A percentile compares a stretch with the other conserved stretches of the same genome.
Evolutionary conservation across 2,329 filamentous ascomycete genomes (phyloP).

Genomic region (Cladosporium oxysporum): DNA sequence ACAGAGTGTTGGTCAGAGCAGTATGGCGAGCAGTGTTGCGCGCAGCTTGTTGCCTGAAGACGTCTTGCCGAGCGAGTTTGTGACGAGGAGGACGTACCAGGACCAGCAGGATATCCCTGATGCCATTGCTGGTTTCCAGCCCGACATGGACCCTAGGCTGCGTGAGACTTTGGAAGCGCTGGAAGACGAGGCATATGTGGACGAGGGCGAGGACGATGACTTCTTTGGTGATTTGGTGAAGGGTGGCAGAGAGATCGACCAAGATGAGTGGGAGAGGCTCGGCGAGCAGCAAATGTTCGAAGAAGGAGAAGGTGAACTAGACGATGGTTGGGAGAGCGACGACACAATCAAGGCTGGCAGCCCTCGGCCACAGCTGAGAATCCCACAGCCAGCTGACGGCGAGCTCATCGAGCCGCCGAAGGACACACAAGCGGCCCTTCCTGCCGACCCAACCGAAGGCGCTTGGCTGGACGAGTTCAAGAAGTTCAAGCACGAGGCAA

Average conservation of each 20-base stretch:
- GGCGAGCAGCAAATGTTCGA: conserved; percentile 37
- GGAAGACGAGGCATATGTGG: conserved; percentile 94
- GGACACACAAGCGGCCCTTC: conserved; percentile 37
- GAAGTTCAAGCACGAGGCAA: conserved; percentile 80
- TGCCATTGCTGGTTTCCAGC: conserved; percentile 88
- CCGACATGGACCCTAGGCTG: conserved; percentile 93
- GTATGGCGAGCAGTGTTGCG: conserved; percentile 40
- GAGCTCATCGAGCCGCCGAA: conserved; percentile 41
- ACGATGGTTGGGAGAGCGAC: conserved; percentile 94
- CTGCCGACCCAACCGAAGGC: conserved; percentile 55
- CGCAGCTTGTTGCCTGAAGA: conserved; percentile 66
- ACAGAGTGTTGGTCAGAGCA: conserved; percentile 46
- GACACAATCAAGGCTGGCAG: conserved; percentile 65
- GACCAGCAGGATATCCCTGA: conserved; percentile 92
- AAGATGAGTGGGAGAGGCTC: conserved; percentile 71
- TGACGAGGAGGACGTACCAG: conserved; percentile 78
- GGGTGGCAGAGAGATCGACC: conserved; percentile 72
- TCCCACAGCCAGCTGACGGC: conserved; percentile 49
- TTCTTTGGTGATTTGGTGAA: conserved; percentile 74
- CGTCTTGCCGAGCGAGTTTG: conserved; percentile 76
- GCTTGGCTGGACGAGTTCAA: conserved; percentile 92
- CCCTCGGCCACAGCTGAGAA: conserved; percentile 24
- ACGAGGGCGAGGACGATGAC: conserved; percentile 76
- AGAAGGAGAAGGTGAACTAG: conserved; percentile 42
- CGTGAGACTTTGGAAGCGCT: conserved; percentile 90